Base-by-base conservation (phyloP, 257 asterid species). In the Voacanga thouarsii region DNA sequence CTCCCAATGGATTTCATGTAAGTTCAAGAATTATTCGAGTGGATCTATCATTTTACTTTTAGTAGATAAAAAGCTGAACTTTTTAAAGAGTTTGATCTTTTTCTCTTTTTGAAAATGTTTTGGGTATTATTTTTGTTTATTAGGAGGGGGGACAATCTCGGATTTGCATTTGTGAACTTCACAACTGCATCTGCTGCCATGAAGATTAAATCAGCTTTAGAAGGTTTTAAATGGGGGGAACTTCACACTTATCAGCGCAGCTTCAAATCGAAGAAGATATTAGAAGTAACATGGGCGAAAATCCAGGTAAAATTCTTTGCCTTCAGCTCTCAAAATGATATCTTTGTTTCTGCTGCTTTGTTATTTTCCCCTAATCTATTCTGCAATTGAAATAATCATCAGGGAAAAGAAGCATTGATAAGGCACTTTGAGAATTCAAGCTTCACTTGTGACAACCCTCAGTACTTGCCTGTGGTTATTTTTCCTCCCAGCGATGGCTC, bases 1-100 rank as follows among this genome's bases (percentile, higher is more conserved):
- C 78, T 90, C 1, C 96, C 96, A 0, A 81, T 89, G 78, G 93
- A 87, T 55, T 90, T 90, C 60, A 49, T 77, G 96, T 90, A 83
- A 81, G 72, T 39, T 37, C 6, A 33, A 61, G 16, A 24, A 61
- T 61, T 14, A 26, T 28, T 1, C 24, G 1, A 47, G 53, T 47
- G 7, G 6, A 43, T 43, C 8, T 7, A 43, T 43, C 47, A 43
- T 7, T 47, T 47, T 47, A 1, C 14, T 47, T 10, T 8, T 7
- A 8, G 51, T 14, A 47, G 51, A 14, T n/a, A 1, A 47, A 44
- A 44, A 8, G 6, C 47, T 44, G 1, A 33, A 33, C 37, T 44
- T 43, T 43, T 6, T 43, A 6, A 43, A 45, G 50, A 45, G 26
- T 3, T 11, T 8, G 39, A 0, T 3, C 19, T 0, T 7, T 18